Conservation (phyloP, 2,329 filamentous ascomycete species). For the Madurella fahalii region DNA sequence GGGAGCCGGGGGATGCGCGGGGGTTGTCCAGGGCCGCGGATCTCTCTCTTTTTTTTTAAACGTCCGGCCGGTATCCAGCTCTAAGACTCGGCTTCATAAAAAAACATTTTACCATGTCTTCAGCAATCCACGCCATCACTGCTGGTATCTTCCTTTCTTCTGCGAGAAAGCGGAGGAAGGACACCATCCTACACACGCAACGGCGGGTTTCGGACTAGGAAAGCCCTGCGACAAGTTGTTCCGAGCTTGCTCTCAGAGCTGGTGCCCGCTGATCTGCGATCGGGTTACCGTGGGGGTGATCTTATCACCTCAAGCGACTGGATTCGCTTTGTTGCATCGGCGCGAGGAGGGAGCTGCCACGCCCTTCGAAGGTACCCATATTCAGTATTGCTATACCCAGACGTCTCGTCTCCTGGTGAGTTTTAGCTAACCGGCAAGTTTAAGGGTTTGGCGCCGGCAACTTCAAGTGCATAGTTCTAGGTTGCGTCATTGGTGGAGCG, state of each 20-base stretch:
- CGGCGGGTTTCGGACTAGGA: neutral
- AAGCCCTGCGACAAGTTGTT: neutral
- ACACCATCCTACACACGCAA: conserved; percentile 1
- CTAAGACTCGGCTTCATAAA: neutral
- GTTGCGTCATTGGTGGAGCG: conserved; percentile 20
- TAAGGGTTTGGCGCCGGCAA: neutral
- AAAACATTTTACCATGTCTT: conserved; percentile 6
- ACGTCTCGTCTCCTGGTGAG: neutral
- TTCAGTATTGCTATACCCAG: neutral
- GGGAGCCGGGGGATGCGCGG: too few species aligned
- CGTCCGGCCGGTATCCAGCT: neutral
- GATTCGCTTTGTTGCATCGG: neutral
- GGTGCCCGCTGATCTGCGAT: conserved; percentile 9
- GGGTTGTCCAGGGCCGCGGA: neutral
- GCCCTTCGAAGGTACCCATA: neutral
- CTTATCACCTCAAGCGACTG: neutral
- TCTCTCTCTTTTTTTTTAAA: neutral
- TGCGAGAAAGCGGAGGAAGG: neutral
- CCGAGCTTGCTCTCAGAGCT: neutral
- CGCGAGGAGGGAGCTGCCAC: neutral
- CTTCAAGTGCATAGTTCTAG: neutral
- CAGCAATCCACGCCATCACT: neutral
- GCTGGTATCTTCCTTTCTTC: neutral
- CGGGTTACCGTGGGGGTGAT: neutral
- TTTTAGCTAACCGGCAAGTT: neutral